Conservation (phyloP, 768 basidiomycete genomes). For the Pisolithus orientalis region DNA sequence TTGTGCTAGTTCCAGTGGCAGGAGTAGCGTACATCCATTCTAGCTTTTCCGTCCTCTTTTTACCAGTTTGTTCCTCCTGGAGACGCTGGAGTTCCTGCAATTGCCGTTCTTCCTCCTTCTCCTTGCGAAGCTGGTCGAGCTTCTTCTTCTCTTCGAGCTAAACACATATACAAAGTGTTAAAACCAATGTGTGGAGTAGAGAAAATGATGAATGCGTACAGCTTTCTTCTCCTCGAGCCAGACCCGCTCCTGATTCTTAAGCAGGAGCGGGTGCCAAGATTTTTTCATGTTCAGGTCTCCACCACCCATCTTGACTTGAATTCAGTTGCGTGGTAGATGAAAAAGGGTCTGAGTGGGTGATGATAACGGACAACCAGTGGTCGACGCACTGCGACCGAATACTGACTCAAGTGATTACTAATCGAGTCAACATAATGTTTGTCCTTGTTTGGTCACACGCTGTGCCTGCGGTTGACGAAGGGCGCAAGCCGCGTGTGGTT, state of each 20-base stretch:
- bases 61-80: conserved; percentile 93
- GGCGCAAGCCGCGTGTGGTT: neutral
- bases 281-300: conserved; percentile 99
- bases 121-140: conserved; percentile 92
- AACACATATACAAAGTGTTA: conserved; percentile 8
- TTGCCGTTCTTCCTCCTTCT: conserved; percentile 96
- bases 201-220: conserved; percentile 38
- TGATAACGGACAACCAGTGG: conserved; percentile 4
- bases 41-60: conserved; percentile 87
- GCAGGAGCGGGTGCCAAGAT: conserved; percentile 97
- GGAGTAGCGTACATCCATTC: conserved; percentile 99
- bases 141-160: conserved; percentile 99
- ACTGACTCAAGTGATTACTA: too few relatives aligned
- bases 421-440: neutral
- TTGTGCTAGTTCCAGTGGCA: conserved; percentile 79
- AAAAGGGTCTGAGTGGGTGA: conserved; percentile 6
- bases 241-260: conserved; percentile 98
- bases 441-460: neutral
- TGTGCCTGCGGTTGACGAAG: neutral
- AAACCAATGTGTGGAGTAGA: neutral
- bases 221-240: conserved; percentile 99
- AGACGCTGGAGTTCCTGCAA: conserved; percentile 92
- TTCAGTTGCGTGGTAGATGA: conserved; percentile 7
- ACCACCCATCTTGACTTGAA: conserved; percentile 82
- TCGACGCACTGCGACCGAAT: neutral